Percentiles rank a stretch among this genome's conserved stretches.
Conservation (phyloP, 2,329 filamentous ascomycete genomes). For the Claviceps sp. region DNA sequence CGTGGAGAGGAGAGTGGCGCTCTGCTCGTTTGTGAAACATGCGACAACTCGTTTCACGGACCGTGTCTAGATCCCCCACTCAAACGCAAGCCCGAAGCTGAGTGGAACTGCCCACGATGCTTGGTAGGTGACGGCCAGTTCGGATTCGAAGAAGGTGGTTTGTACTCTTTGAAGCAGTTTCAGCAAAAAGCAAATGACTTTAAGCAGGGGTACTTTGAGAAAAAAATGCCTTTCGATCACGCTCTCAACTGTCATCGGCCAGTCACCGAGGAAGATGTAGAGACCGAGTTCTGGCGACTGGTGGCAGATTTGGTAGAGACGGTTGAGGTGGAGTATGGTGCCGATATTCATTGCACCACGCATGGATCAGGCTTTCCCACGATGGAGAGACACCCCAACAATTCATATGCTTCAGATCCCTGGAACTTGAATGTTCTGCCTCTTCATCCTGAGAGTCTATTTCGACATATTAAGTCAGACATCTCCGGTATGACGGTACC, state of each 20-base stretch:
- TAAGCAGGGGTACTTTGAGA: constrained; percentile 85
- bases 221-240: constrained; percentile 78
- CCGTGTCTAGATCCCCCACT: constrained; percentile 80
- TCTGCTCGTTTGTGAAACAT: constrained; percentile 78
- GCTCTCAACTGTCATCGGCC: constrained; percentile 67
- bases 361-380: constrained; percentile 96
- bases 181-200: constrained; percentile 93
- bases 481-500: constrained; percentile 99
- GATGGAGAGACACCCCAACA: constrained; percentile 75
- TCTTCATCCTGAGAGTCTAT: constrained; percentile 79
- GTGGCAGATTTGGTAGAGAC: constrained; percentile 91
- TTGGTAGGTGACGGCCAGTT: constrained; percentile 94
- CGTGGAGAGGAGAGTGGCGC: constrained; percentile 59
- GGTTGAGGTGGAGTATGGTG: constrained; percentile 94
- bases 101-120: constrained; percentile 94
- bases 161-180: constrained; percentile 91
- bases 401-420: constrained; percentile 75
- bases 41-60: constrained; percentile 77
- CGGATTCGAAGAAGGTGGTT: constrained; percentile 89
- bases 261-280: constrained; percentile 88
- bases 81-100: constrained; percentile 61
- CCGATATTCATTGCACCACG: constrained; percentile 95
- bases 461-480: constrained; percentile 94
- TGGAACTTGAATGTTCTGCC: constrained; percentile 96
- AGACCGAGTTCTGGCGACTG: constrained; percentile 91